Evolutionary conservation across 208 protist species (phyloP), one percentile per base, ranked within the genome.

Genomic region (Vickermania ingenoplastis): DNA sequence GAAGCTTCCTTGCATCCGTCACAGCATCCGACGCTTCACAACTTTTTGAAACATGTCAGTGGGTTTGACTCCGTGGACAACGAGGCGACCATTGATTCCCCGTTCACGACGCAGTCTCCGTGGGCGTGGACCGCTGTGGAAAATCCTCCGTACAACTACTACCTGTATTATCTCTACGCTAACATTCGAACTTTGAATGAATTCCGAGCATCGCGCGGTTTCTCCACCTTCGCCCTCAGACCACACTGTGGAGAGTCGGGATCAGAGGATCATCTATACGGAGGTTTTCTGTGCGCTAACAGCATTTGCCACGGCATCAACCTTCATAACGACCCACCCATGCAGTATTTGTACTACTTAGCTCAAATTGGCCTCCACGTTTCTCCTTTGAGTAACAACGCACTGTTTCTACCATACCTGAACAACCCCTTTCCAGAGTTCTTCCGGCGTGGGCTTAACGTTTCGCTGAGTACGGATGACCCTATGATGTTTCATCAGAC

Each of bases 141-240:
- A 50, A 99, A 99, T 81, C 98, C 98, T 30, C 98, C 98, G 17
- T 99, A 99, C 76, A 92, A 93, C 53, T 99, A 99, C 74, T 99
- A 98, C 71, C 71, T 96, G 22, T 98, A 98, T 79, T 99, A 99
- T 73, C 83, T 99, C 45, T 99, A 98, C 71, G 96, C 97, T 27
- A 99, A 99, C 77, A 84, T 99, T 30, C 69, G 86, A 57, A 89
- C 90, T 17, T 87, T 99, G 7, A 99, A 99, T 77, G 76, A 94
- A 61, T 95, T 98, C 63, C 77, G 98, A 52, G 71, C 75, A 13
- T 83, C 74, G 21, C 82, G 85, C 11, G 87, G 92, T 26, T 84
- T 98, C 67, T 94, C 93, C 53, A 98, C 94, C 2, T 99, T 99
- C 63, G 61, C 75, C n/a, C 86, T 99, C 17, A 92, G 98, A 21